phyloP scores from a whole-genome alignment of 164 flowering plant genomes.

The Tinospora cordifolia region DNA sequence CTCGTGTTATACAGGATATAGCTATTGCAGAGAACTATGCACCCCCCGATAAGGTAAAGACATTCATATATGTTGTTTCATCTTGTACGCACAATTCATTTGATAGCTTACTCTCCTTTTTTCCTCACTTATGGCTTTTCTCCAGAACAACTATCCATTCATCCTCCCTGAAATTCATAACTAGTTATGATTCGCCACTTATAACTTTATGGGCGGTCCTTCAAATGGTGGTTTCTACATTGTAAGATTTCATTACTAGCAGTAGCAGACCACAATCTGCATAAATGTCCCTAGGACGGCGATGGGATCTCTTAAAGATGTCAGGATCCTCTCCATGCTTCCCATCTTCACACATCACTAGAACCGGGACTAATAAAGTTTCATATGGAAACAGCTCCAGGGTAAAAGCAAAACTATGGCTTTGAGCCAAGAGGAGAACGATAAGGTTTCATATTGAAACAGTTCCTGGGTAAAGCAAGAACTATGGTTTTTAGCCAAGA shows the following conservation, averaged over 20 bases:
- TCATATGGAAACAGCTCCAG: no score
- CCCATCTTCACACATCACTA: not conserved
- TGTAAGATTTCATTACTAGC: not conserved
- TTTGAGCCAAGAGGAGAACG: no score
- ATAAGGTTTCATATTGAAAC: no score
- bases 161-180: not conserved
- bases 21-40: slow-evolving; percentile 68
- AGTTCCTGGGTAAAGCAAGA: no score
- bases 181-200: not conserved
- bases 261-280: not conserved
- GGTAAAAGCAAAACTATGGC: no score
- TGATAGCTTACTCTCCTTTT: not conserved
- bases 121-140: not conserved
- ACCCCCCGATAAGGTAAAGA: slow-evolving; percentile 70
- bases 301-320: not conserved
- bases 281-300: not conserved
- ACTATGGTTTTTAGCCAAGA: no score
- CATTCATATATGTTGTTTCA: not conserved
- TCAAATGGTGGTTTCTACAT: not conserved
- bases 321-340: not conserved
- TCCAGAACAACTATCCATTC: not conserved
- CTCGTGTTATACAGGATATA: slow-evolving; percentile 75
- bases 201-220: not conserved
- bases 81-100: not conserved
- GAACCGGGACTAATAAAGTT: not conserved